These are phyloP conservation scores for Suhomyces tanzawaensis DNA, from an alignment of 805 yeast species.

Conservation along the genomic window DNA sequence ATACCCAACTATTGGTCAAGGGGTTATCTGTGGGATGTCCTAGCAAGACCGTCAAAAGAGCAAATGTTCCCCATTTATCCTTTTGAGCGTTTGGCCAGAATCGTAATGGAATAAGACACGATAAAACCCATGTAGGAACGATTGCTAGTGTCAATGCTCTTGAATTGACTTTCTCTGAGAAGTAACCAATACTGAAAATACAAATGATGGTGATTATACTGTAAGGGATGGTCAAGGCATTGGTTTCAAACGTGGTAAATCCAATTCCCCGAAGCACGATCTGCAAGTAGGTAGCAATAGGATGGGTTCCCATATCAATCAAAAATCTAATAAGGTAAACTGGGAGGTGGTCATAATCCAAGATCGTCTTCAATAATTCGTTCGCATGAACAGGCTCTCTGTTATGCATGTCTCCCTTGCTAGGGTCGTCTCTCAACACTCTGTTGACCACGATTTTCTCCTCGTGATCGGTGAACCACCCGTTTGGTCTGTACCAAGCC, in stretches of 20 bases:
- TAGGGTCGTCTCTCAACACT: slow-evolving; percentile 61
- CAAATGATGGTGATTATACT: slow-evolving; percentile 27
- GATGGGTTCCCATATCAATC: slow-evolving; percentile 10
- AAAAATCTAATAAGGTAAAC: slow-evolving; percentile 19
- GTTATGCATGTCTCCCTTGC: slow-evolving; percentile 61
- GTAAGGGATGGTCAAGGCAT: slow-evolving; percentile 52
- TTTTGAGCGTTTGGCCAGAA: slow-evolving; percentile 42
- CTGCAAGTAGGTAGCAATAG: slow-evolving; percentile 11
- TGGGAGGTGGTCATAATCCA: slow-evolving; percentile 29
- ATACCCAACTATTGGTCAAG: slow-evolving; percentile 57
- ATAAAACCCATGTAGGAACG: slow-evolving; percentile 24
- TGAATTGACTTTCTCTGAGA: slow-evolving; percentile 22
- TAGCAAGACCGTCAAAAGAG: slow-evolving; percentile 34
- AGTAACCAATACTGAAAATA: slow-evolving; percentile 16
- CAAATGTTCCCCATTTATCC: slow-evolving; percentile 43
- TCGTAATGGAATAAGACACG: slow-evolving; percentile 34
- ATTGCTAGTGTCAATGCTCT: slow-evolving; percentile 21
- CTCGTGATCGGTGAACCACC: slow-evolving; percentile 50
- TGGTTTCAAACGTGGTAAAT: slow-evolving; percentile 51
- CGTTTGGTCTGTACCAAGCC: slow-evolving; percentile 48
- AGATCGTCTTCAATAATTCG: slow-evolving; percentile 38
- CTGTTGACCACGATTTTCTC: slow-evolving; percentile 57
- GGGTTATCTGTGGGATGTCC: slow-evolving; percentile 54
- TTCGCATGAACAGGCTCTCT: slow-evolving; percentile 48
- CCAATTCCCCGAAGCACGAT: slow-evolving; percentile 34